Base-by-base conservation (phyloP, 1,284 basidiomycete genomes). In the Ceratobasidium sp. region DNA sequence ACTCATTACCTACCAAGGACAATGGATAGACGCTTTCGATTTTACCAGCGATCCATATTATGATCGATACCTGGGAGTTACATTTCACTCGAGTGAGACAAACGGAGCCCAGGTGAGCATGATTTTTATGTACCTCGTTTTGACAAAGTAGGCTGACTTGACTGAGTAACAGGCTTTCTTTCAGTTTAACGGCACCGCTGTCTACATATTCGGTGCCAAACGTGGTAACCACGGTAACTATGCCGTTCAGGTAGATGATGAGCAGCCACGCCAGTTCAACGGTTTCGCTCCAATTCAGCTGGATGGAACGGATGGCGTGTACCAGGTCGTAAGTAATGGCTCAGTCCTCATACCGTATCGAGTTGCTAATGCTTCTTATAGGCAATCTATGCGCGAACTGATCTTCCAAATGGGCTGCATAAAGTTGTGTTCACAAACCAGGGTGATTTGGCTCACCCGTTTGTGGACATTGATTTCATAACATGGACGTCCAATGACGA, bases 191-290 rank as follows among this genome's bases (percentile, higher is more conserved):
- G 73, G 73, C 18, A 67, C 73, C 6, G 61, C 60, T 20, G 51
- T 76, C 13, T 76, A 67, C 23, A 67, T 76, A 12, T 76, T 76
- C 56, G 73, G 73, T 5, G 73, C 73, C 73, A 76, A 66, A 51
- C 60, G 73, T 40, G 18, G 60, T 3, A 75, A 75, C 26, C 71
- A 75, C 20, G 71, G 71, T 39, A 13, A 42, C 2, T 75, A 56
- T 33, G 55, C 1, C 33, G 73, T 76, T 3, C 49, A 33, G 15
- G 28, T 76, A 9, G 73, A 76, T 26, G 44, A 66, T 46, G 61
- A 49, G n/a, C 46, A 56, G 40, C 40, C 73, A 75, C 26, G 46
- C n/a, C 23, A 33, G 46, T 63, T 75, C n/a, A n/a, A 64, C 12
- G 73, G 73, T 4, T 64, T 64, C 55, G 72, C 72, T 12, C 72